A percentile compares a stretch with the other conserved stretches of the same genome.
Conservation (phyloP, 164 flowering plant genomes). For the Aristolochia californica region DNA sequence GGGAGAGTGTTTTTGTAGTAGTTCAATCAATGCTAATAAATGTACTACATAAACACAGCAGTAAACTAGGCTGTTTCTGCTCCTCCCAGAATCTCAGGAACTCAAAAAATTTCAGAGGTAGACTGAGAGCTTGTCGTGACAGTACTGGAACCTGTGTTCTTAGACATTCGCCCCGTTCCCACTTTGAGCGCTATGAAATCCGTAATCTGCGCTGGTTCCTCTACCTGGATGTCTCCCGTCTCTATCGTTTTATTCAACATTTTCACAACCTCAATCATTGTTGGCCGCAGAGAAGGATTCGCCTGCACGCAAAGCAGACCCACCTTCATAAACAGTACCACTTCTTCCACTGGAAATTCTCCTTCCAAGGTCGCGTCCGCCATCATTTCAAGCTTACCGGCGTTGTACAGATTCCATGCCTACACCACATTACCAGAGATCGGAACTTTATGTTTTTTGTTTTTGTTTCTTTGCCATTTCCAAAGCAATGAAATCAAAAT, state of each 20-base stretch:
- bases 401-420: conserved; percentile 53
- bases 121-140: conserved; percentile 5
- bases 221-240: conserved; percentile 17
- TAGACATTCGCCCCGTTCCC: conserved; percentile 9
- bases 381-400: conserved; percentile 18
- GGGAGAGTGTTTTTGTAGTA: too few species aligned
- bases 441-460: too few species aligned
- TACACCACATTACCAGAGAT: too few species aligned
- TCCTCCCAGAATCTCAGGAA: too few species aligned
- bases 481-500: too few species aligned
- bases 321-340: conserved; percentile 35
- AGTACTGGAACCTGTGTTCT: conserved; percentile 12
- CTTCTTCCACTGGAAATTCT: conserved; percentile 38
- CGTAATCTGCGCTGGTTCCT: conserved; percentile 33
- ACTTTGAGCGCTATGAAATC: conserved; percentile 45
- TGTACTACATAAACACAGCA: too few species aligned
- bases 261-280: conserved; percentile 35
- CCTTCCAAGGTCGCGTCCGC: conserved; percentile 36
- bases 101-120: too few species aligned
- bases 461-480: too few species aligned
- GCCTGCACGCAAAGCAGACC: conserved; percentile 68
- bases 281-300: conserved; percentile 32
- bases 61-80: too few species aligned
- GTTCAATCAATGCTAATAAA: too few species aligned
- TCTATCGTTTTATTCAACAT: conserved; percentile 32